These are phyloP conservation scores for Kandelia obovata DNA, from an alignment of 345 rosid species.

Conservation along the genomic window DNA sequence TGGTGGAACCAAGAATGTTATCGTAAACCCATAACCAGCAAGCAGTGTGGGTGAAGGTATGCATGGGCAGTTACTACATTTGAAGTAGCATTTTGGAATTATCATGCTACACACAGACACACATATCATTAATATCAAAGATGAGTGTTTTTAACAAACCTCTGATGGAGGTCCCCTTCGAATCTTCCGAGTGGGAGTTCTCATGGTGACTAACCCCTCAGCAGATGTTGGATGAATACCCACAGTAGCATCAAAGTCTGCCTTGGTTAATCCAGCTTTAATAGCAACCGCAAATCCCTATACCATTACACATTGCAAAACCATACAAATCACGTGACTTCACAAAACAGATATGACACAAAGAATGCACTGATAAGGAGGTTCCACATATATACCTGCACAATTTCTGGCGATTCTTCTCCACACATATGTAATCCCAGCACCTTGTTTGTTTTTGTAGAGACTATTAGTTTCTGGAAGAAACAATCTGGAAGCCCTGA, in stretches of 20 bases:
- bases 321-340: conserved; percentile 6
- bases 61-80: no score
- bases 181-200: conserved; percentile 73
- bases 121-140: not conserved
- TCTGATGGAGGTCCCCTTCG: conserved; percentile 51
- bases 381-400: conserved; percentile 45
- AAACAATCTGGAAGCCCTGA: conserved; percentile 94
- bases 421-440: conserved; percentile 90
- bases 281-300: conserved; percentile 95
- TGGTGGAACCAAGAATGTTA: no score
- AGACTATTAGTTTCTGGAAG: conserved; percentile 84
- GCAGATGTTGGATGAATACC: conserved; percentile 96
- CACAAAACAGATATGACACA: not conserved
- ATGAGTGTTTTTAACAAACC: conserved; percentile 42
- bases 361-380: not conserved
- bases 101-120: no score
- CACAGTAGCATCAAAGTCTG: conserved; percentile 79
- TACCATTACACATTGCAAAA: conserved; percentile 10
- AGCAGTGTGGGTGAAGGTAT: no score
- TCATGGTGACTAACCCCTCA: conserved; percentile 90
- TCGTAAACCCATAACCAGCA: no score
- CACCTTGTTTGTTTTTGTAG: conserved; percentile 67
- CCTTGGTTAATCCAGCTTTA: conserved; percentile 89
- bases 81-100: no score
- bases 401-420: conserved; percentile 84